Evolutionary conservation across 257 asterid genomes (phyloP).

Genomic region (Solanum pinnatisectum): DNA sequence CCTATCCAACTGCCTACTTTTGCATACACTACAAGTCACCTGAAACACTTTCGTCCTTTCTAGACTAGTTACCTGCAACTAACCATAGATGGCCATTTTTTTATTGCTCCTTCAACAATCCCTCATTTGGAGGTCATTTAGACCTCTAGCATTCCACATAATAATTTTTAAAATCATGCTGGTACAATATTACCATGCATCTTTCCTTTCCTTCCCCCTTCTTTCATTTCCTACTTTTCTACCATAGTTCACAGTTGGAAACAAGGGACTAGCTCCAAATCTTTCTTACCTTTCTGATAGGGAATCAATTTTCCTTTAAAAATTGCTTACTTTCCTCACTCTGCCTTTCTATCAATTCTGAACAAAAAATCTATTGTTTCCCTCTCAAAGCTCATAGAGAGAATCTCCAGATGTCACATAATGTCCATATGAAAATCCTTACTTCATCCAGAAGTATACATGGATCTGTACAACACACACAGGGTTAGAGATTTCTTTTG

Average conservation of each 20-base stretch:
- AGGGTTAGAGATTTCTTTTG: too few relatives aligned
- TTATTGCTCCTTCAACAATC: background rate
- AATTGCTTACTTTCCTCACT: too few relatives aligned
- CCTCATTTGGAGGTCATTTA: background rate
- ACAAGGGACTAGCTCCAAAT: background rate
- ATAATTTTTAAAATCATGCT: background rate
- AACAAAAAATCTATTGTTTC: too few relatives aligned
- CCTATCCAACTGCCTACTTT: background rate
- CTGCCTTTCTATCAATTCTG: too few relatives aligned
- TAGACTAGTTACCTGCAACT: background rate
- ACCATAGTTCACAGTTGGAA: background rate
- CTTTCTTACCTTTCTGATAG: background rate
- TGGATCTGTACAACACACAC: too few relatives aligned
- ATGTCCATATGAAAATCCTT: too few relatives aligned
- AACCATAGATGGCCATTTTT: background rate
- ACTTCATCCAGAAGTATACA: too few relatives aligned
- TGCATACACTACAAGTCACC: background rate
- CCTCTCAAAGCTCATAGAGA: too few relatives aligned
- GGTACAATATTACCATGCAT: background rate
- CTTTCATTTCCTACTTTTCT: background rate
- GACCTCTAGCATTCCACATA: background rate
- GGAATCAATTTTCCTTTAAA: background rate
- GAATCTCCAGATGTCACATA: too few relatives aligned
- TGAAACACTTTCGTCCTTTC: background rate
- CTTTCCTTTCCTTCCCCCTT: background rate